Conservation (phyloP, 2,329 filamentous ascomycete species). For the Teratosphaeria zuluensis region DNA sequence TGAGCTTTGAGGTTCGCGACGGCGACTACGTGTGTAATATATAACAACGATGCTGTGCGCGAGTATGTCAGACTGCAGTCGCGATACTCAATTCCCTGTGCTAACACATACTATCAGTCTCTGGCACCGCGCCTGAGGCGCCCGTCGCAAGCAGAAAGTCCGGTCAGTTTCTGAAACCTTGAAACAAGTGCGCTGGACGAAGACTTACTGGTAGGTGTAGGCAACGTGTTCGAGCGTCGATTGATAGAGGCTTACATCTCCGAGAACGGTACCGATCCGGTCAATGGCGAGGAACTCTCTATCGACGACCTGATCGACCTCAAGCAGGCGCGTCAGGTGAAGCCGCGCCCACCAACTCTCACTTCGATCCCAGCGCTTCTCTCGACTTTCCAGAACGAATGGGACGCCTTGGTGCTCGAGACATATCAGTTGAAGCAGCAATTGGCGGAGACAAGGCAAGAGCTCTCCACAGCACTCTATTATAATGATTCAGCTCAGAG, state of each 20-base stretch:
- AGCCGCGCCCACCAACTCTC: slow-evolving; percentile 81
- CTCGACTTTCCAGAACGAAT: slow-evolving; percentile 94
- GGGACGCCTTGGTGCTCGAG: slow-evolving; percentile 88
- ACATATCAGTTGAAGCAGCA: slow-evolving; percentile 86
- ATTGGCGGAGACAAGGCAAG: slow-evolving; percentile 79
- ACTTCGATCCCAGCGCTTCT: slow-evolving; percentile 94
- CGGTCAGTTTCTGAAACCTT: slow-evolving; percentile 45
- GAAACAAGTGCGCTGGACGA: slow-evolving; percentile 14
- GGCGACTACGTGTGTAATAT: not conserved
- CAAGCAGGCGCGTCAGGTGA: slow-evolving; percentile 72
- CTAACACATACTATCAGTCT: slow-evolving; percentile 52
- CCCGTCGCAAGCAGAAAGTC: slow-evolving; percentile 93
- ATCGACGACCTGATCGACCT: slow-evolving; percentile 79
- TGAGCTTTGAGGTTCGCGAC: not conserved
- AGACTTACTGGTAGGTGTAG: slow-evolving; percentile 37
- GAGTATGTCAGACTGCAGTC: slow-evolving; percentile 21
- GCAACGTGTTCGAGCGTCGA: slow-evolving; percentile 87
- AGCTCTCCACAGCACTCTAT: slow-evolving; percentile 87
- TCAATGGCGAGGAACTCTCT: slow-evolving; percentile 75
- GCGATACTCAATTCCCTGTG: slow-evolving; percentile 7
- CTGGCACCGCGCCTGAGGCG: slow-evolving; percentile 89
- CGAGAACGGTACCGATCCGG: slow-evolving; percentile 86
- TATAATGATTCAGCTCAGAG: slow-evolving; percentile 95
- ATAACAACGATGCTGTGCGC: slow-evolving; percentile 27
- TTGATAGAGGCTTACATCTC: slow-evolving; percentile 91